Conservation (phyloP, 305 asterid species). For the Solanum hybrid region DNA sequence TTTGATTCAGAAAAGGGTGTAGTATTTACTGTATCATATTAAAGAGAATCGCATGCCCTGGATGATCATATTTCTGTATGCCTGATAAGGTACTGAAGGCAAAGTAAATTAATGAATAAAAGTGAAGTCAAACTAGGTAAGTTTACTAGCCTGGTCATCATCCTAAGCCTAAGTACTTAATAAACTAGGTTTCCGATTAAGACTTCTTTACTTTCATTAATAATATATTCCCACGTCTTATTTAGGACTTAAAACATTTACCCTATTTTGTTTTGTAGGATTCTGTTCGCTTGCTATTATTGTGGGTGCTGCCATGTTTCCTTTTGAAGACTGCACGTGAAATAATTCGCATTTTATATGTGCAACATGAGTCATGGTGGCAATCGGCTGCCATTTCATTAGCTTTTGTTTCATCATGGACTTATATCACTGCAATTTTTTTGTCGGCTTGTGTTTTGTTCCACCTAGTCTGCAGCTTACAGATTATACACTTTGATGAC, state of each 20-base stretch:
- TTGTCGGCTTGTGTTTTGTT: constrained; percentile 55
- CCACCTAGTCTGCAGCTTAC: constrained; percentile 76
- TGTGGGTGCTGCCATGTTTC: constrained; percentile 61
- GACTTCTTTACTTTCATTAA: background rate
- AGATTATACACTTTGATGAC: constrained; percentile 75
- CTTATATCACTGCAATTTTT: constrained; percentile 42
- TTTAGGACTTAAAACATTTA: background rate
- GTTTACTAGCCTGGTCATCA: background rate
- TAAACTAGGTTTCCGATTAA: background rate
- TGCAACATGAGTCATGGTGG: constrained; percentile 66
- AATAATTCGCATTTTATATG: constrained; percentile 47
- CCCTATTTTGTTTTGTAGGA: constrained; percentile 35
- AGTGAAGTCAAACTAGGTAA: background rate
- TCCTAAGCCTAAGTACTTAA: background rate
- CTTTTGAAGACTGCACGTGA: constrained; percentile 60
- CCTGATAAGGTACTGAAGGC: background rate
- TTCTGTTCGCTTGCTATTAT: constrained; percentile 43
- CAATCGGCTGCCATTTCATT: constrained; percentile 40
- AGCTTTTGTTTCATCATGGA: constrained; percentile 55
- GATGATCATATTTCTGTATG: background rate
- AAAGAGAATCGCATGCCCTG: background rate
- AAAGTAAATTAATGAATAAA: background rate
- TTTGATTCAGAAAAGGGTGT: background rate
- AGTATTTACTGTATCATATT: background rate
- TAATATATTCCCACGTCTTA: background rate